Evolutionary conservation across 805 yeast genomes (phyloP), one percentile per base, ranked within the genome.

Genomic region (Sugiyamaella lignohabitans): DNA sequence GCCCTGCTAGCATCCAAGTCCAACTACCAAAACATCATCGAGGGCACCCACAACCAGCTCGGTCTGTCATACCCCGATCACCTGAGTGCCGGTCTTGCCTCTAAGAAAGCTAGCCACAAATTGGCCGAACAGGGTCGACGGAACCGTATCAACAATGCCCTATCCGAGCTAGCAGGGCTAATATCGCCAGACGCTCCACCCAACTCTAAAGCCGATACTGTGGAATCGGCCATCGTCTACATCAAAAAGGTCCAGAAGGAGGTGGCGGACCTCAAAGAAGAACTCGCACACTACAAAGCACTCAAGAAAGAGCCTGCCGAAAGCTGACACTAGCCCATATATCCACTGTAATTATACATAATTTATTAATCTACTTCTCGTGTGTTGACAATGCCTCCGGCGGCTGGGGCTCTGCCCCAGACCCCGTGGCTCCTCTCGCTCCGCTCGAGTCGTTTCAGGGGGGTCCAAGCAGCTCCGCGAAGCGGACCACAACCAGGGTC

Each of bases 81-180:
- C 8, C 52, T 69, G 41, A 56, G 63, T 24, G 59, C 63, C 4
- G 68, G 67, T 38, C 50, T 69, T 45, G 63, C 69, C 19, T 61
- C 67, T 22, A 82, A 84, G 61, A 80, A 82, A 57, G 77, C 83
- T 1, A 77, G 78, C 37, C 98, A 91, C 65, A 89, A 91, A 62
- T 74, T 87, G 14, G 98, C 98, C 0, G 98, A 91, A 66, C 97
- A 93, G 65, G 98, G 96, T 14, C 74, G 98, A 45, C 76, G 98
- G 56, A 89, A 91, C 63, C 73, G 98, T 52, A 84, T 91, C 82
- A 93, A 93, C 63, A 68, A 72, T 47, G 98, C 97, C 0, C 80
- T 91, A 24, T 79, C 78, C 38, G 95, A 86, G 38, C 69, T 91
- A 49, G 81, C 82, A 5, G 57, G 70, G 6, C 65, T 87, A 51